A percentile compares a stretch with the other conserved stretches of the same genome.
Evolutionary conservation across 225 moss, liverwort and hornwort species (phyloP).

Genomic region (Physcomitrium patens): DNA sequence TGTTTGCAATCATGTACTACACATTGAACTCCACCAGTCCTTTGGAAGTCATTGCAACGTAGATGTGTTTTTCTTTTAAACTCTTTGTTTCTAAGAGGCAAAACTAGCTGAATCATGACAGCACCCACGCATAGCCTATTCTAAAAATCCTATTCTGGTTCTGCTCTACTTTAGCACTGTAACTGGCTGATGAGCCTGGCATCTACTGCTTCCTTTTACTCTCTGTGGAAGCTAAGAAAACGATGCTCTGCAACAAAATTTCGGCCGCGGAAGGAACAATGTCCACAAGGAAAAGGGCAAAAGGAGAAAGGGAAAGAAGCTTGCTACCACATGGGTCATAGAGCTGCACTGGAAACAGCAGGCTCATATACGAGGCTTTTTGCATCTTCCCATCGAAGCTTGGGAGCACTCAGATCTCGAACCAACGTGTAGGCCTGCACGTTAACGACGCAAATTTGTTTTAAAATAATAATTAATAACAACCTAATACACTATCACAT

Average conservation of each 20-base stretch:
- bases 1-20: no score
- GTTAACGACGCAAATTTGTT: background rate
- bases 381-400: slow-evolving; percentile 47
- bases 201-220: background rate
- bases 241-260: background rate
- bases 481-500: background rate
- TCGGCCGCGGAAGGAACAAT: background rate
- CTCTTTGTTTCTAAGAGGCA: background rate
- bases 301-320: background rate
- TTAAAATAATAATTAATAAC: no score
- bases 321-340: background rate
- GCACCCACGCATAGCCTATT: no score
- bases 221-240: slow-evolving; percentile 16
- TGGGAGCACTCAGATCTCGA: slow-evolving; percentile 33
- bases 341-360: slow-evolving; percentile 13
- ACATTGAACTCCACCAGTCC: no score
- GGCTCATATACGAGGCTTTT: slow-evolving; percentile 27
- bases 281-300: no score
- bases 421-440: slow-evolving; percentile 38
- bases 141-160: no score
- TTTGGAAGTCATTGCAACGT: background rate
- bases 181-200: background rate
- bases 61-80: background rate
- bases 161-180: background rate
- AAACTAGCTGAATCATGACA: background rate